These are phyloP conservation scores for Trematosphaeria pertusa DNA, from an alignment of 2,329 filamentous ascomycete genomes.

Conservation along the genomic window DNA sequence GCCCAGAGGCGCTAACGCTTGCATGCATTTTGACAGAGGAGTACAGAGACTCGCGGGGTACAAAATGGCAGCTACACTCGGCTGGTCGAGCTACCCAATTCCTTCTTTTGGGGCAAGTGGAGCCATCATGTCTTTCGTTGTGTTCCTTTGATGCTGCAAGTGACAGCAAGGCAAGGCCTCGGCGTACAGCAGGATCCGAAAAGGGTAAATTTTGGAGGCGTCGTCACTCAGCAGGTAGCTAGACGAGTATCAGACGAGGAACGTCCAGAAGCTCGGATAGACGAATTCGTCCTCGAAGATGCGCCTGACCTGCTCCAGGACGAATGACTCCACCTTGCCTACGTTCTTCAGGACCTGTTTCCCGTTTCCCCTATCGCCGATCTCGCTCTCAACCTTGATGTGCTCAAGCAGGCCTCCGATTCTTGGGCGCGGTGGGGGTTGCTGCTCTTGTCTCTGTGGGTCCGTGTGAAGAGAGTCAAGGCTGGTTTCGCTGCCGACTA, in stretches of 20 bases:
- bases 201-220: slow-evolving; percentile 19
- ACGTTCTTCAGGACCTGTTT: slow-evolving; percentile 98
- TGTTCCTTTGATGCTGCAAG: slow-evolving; percentile 19
- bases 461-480: slow-evolving; percentile 39
- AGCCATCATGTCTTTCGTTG: slow-evolving; percentile 12
- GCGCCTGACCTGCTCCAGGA: slow-evolving; percentile 91
- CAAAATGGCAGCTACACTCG: slow-evolving; percentile 30
- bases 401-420: slow-evolving; percentile 85
- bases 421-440: slow-evolving; percentile 45
- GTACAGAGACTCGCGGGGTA: slow-evolving; percentile 25
- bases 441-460: slow-evolving; percentile 32
- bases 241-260: slow-evolving; percentile 69
- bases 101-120: slow-evolving; percentile 23
- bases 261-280: slow-evolving; percentile 98
- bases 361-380: slow-evolving; percentile 86
- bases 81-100: slow-evolving; percentile 21
- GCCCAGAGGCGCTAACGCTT: slow-evolving; percentile 23
- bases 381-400: slow-evolving; percentile 96
- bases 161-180: slow-evolving; percentile 15
- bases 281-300: slow-evolving; percentile 99
- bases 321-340: slow-evolving; percentile 97
- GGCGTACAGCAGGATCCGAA: slow-evolving; percentile 12
- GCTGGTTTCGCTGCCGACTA: slow-evolving; percentile 56
- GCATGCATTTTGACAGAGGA: slow-evolving; percentile 39
- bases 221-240: slow-evolving; percentile 8